A percentile compares a stretch with the other conserved stretches of the same genome.
phyloP scores from a whole-genome alignment of 164 flowering plant genomes.

The Santalum album region DNA sequence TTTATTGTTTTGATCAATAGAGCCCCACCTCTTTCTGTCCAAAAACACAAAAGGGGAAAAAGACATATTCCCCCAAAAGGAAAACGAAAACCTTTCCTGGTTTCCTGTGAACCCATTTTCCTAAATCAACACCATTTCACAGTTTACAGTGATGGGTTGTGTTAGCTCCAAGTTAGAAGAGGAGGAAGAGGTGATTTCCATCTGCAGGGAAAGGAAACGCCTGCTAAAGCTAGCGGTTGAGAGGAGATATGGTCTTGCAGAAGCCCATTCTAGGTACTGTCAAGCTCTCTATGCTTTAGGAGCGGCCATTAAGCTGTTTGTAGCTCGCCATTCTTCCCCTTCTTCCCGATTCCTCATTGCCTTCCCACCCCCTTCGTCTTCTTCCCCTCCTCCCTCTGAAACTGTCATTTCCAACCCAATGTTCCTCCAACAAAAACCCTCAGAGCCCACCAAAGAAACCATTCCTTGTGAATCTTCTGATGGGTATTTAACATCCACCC shows the following conservation, averaged over 20 bases:
- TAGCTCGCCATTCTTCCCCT: constrained; percentile 51
- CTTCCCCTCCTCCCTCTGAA: constrained; percentile 21
- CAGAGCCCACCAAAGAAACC: constrained; percentile 41
- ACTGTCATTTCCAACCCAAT: constrained; percentile 47
- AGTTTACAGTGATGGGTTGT: constrained; percentile 43
- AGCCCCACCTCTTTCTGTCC: neutral
- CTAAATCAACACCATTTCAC: neutral
- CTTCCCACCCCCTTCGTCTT: constrained; percentile 20
- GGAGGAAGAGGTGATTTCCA: constrained; percentile 51
- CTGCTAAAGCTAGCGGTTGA: constrained; percentile 54
- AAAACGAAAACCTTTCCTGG: constrained; percentile 19
- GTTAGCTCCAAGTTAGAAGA: constrained; percentile 52
- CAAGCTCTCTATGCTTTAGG: constrained; percentile 51
- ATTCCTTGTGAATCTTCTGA: constrained; percentile 23
- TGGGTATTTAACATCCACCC: constrained; percentile 22
- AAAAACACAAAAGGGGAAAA: neutral
- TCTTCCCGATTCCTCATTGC: constrained; percentile 48
- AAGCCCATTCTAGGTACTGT: constrained; percentile 49
- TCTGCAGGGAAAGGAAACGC: constrained; percentile 55
- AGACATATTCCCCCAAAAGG: constrained; percentile 3
- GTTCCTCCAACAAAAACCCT: constrained; percentile 48
- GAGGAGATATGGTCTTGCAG: constrained; percentile 50
- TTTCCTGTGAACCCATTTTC: constrained; percentile 3
- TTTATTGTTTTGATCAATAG: too few relatives aligned
- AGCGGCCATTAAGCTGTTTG: constrained; percentile 57